These are phyloP conservation scores for Salix koriyanagi DNA, from an alignment of 345 rosid genomes.

Conservation along the genomic window DNA sequence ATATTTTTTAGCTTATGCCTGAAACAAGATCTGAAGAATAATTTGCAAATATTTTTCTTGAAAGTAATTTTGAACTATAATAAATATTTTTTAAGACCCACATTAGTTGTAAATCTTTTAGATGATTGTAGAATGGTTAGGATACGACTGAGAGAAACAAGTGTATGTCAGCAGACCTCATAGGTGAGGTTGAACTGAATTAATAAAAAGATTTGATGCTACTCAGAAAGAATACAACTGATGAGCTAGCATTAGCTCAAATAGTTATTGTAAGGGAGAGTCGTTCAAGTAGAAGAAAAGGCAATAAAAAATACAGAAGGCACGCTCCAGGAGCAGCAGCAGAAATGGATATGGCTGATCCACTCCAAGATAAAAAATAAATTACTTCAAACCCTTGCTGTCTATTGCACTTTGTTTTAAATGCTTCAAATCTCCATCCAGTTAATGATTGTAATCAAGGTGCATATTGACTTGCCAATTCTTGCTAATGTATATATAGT, in stretches of 20 bases:
- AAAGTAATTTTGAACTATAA: neutral
- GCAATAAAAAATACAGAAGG: neutral
- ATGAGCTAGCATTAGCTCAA: too few relatives aligned
- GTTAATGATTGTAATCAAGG: neutral
- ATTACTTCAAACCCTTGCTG: neutral
- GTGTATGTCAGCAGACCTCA: neutral
- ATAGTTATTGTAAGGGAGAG: neutral
- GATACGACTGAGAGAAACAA: neutral
- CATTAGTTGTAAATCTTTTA: neutral
- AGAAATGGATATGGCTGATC: neutral
- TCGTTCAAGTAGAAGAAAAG: neutral
- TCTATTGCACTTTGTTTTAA: neutral
- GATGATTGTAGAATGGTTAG: neutral
- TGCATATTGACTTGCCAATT: neutral
- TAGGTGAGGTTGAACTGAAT: neutral
- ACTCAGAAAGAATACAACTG: neutral
- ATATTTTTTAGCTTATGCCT: neutral
- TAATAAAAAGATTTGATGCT: neutral
- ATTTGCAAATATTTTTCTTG: neutral
- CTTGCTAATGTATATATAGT: neutral
- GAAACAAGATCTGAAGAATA: neutral
- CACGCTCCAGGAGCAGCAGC: neutral
- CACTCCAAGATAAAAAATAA: neutral
- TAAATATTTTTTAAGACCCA: neutral
- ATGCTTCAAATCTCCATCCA: neutral